Evolutionary conservation across 768 basidiomycete species (phyloP).

Genomic region (Rhizopogon roseolus): DNA sequence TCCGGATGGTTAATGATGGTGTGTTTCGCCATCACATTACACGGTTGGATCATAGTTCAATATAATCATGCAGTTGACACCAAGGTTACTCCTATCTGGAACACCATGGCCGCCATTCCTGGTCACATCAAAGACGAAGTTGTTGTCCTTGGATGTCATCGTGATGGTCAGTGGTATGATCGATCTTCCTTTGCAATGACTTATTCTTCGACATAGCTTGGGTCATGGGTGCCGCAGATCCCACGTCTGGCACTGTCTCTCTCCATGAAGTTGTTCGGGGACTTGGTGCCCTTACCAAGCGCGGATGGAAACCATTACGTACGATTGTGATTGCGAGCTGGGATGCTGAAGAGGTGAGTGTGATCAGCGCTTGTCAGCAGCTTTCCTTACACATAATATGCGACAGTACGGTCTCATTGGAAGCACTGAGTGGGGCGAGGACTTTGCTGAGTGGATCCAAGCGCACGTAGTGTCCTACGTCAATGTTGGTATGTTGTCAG

Average conservation of each 20-base stretch:
- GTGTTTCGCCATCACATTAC: neutral
- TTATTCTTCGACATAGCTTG: conserved; percentile 13
- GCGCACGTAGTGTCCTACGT: conserved; percentile 82
- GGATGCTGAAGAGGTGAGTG: conserved; percentile 67
- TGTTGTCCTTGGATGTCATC: conserved; percentile 82
- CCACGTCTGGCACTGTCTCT: conserved; percentile 52
- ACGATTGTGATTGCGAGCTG: conserved; percentile 75
- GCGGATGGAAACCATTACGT: conserved; percentile 66
- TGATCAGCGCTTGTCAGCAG: neutral
- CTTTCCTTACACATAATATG: conserved; percentile 1
- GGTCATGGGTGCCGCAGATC: conserved; percentile 52
- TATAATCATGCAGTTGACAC: conserved; percentile 49
- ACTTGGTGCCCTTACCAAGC: conserved; percentile 42
- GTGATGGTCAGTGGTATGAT: conserved; percentile 58
- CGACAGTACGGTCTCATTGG: conserved; percentile 65
- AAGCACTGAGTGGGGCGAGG: conserved; percentile 92
- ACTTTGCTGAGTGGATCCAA: conserved; percentile 78
- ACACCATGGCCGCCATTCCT: conserved; percentile 78
- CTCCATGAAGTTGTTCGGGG: conserved; percentile 54
- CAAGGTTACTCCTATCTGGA: conserved; percentile 87
- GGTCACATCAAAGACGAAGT: conserved; percentile 83
- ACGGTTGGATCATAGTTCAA: neutral
- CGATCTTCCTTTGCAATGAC: neutral
- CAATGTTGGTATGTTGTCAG: conserved; percentile 53
- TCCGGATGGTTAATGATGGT: conserved; percentile 58